Evolutionary conservation across 768 basidiomycete genomes (phyloP), one percentile per base, ranked within the genome.

Genomic region (Pleurotus sapidus): DNA sequence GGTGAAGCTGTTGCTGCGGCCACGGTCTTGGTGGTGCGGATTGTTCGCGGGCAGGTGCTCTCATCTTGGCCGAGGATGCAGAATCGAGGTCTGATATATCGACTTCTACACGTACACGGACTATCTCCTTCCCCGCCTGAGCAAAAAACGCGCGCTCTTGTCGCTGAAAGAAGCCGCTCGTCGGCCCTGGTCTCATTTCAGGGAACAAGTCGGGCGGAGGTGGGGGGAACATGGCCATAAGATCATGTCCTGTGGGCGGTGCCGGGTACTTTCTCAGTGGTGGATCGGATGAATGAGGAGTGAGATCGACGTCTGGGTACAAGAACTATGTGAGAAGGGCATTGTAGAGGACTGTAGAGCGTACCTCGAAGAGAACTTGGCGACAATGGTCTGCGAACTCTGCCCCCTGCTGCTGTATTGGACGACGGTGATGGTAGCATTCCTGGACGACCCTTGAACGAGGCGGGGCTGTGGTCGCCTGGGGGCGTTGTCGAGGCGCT

Each of bases 101-200:
- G 55, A 89, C 77, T 66, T 90, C 88, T 40, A 89, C 80, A 23
- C 86, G 80, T 25, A 89, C 85, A 24, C 88, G 84, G 42, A 91
- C 83, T 62, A 91, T 88, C 68, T 90, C 89, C 59, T 82, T 86
- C 20, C 88, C 89, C 0, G 87, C 86, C 63, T 88, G 84, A 1
- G 88, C 88, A 61, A 92, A 92, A 70, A 89, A 92, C 6, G 86
- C 86, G 56, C 89, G 86, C 63, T 92, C 89, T 68, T 92, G 87
- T 0, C 82, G 76, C 60, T 84, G 81, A 67, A 92, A 92, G 68
- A 81, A 91, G 25, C 84, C 82, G 49, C 84, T 86, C 0, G 90
- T 91, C 3, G 88, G 83, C 0, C 85, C 84, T 2, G 81, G 77
- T 56, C 82, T 74, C 71, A 83, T 77, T 61, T 83, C 82, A 27